Evolutionary conservation across 768 basidiomycete genomes (phyloP), one percentile per base, ranked within the genome.

Genomic region (Tulasnella sp.): DNA sequence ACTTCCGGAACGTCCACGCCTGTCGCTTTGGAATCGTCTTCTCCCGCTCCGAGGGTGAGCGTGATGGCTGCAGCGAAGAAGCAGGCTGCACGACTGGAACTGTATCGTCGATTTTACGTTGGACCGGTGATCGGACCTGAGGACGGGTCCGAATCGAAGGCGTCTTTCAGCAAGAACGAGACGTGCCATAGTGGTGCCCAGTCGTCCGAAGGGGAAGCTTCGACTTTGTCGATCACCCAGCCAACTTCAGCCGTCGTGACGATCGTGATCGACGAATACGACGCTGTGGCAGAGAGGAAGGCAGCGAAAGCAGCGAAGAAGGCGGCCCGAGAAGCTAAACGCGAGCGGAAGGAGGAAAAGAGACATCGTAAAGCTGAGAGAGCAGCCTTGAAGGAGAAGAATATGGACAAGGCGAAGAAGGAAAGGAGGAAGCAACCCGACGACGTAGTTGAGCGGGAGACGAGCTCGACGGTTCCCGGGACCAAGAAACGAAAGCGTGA

Each of bases 71-170:
- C 81, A 3, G 91, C 92, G 5, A 93, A 92, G 79, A 84, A 89
- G 62, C 90, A 93, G 75, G 88, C 91, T 11, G 95, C 94, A 0
- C 87, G 85, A 74, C 83, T 86, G 12, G 84, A 83, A 22, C 83
- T 98, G 3, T 98, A 97, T 78, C 83, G 92, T 4, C 83, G 84
- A 72, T 96, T 97, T 79, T 91, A 90, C 77, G 86, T 89, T 29
- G 95, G 94, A 0, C 88, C 90, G 22, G 81, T 89, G 16, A 71
- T 78, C 26, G 26, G 42, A 32, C 41, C 32, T 37, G 35, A 59
- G 17, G 36, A 63, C 26, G 44, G 0, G 29, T 69, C 35, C 11
- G 5, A 41, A 16, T 29, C 68, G 22, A 69, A 26, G 8, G 16
- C 29, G 19, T 26, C 29, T 41, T 44, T 29, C 36, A 67, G 40